Percentiles rank a stretch among this genome's conserved stretches.
These are phyloP conservation scores for Monascus purpureus DNA, from an alignment of 495 filamentous ascomycete species.

Conservation along the genomic window DNA sequence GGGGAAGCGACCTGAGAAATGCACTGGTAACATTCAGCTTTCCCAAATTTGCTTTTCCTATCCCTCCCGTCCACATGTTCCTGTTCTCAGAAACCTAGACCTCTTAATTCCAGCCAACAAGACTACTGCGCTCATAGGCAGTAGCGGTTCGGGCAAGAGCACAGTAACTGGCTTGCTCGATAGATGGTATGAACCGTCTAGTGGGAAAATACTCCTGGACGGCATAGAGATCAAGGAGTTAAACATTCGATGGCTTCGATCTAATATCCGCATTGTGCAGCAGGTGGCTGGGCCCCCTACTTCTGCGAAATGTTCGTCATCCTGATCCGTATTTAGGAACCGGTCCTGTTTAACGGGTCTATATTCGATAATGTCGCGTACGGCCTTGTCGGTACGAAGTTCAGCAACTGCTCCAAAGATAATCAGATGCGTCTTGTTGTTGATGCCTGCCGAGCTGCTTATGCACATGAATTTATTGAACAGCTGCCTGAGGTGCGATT, in stretches of 20 bases:
- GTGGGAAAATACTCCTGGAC: constrained; percentile 36
- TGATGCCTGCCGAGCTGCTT: constrained; percentile 13
- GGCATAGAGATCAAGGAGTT: constrained; percentile 33
- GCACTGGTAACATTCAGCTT: constrained; percentile 39
- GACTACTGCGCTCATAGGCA: constrained; percentile 44
- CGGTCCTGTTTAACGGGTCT: constrained; percentile 54
- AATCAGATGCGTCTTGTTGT: constrained; percentile 31
- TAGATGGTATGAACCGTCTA: constrained; percentile 40
- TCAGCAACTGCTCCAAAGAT: constrained; percentile 33
- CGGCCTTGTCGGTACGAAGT: constrained; percentile 46
- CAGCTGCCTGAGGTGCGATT: constrained; percentile 17
- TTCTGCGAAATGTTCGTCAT: background rate
- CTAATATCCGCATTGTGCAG: constrained; percentile 51
- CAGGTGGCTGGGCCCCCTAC: constrained; percentile 17
- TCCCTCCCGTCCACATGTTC: constrained; percentile 25
- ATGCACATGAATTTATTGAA: constrained; percentile 20
- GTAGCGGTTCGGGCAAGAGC: constrained; percentile 48
- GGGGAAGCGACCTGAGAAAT: constrained; percentile 9
- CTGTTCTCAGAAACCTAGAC: constrained; percentile 27
- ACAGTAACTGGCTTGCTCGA: constrained; percentile 52
- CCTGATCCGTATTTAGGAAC: constrained; percentile 22
- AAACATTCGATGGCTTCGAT: constrained; percentile 49
- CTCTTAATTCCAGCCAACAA: constrained; percentile 27
- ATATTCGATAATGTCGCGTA: constrained; percentile 53
- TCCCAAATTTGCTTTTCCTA: constrained; percentile 49